Base-by-base conservation (phyloP, 2,329 filamentous ascomycete species). In the Rutstroemia sydowiana region DNA sequence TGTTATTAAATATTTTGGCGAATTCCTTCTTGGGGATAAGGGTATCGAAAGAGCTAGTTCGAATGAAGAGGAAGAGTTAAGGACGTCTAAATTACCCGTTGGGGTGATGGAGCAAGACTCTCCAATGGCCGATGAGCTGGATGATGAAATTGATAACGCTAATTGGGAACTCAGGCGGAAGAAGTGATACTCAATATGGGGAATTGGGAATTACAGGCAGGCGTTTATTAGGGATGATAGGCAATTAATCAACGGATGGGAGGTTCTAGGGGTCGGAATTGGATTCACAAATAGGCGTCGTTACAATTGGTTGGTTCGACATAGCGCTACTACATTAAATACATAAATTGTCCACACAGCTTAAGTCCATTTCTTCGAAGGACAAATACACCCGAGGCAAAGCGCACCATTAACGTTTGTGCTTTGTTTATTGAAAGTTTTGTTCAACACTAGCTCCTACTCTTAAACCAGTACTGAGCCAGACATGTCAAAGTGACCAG, bases 1-100 rank as follows among this genome's bases (percentile, higher is more conserved):
- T 59, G 88, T 90, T 0, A 75, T 95, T 56, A 79, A 91, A 64
- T 91, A 91, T 61, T 83, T 95, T 63, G 90, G 88, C 2, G 82
- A 87, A 59, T 96, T 88, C 63, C 72, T 93, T 52, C 71, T 88
- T 13, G 81, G 82, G 1, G 84, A 85, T 60, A 84, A 84, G 57
- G 82, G 82, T 1, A 83, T 84, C 57, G 81, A 85, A 62, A 70
- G 68, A 45, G 16, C 41, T 11, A 59, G 63, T 9, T 13, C 53
- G 8, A 37, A 58, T 32, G 46, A 55, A 28, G 40, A 59, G 30
- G 40, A 53, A 26, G 18, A 23, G 5, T 7, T 16, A 2, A 32
- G 23, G 3, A 45, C 21, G 41, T 37, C 2, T 39, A 54, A 6
- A 51, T 50, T 20, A 43, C 41, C 42, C 2, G 14, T 42, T 0